Conservation (phyloP, 2,329 filamentous ascomycete species). For the Arachnopeziza araneosa region DNA sequence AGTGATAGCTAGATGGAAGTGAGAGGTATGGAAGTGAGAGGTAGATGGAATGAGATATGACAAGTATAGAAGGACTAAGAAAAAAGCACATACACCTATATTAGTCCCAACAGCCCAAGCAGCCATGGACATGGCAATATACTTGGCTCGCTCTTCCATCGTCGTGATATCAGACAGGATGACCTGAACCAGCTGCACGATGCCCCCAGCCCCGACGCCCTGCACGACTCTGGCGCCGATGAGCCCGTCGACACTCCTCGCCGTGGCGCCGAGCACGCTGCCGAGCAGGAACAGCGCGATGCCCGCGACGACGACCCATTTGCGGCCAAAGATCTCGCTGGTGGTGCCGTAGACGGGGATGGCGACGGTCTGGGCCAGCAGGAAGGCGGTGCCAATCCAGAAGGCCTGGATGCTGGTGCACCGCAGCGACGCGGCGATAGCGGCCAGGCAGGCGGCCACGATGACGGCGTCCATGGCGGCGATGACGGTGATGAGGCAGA, state of each 20-base stretch:
- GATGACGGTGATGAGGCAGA: constrained; percentile 10
- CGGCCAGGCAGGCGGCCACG: constrained; percentile 12
- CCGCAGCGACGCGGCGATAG: constrained; percentile 11
- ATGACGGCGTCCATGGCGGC: constrained; percentile 16
- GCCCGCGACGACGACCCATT: constrained; percentile 12
- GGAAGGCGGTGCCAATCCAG: constrained; percentile 15
- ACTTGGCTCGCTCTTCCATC: constrained; percentile 40
- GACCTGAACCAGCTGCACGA: constrained; percentile 40
- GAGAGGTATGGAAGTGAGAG: too few species aligned
- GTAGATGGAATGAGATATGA: too few species aligned
- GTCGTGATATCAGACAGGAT: constrained; percentile 46
- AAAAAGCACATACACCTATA: constrained; percentile 3
- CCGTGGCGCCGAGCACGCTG: constrained; percentile 13
- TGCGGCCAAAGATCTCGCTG: constrained; percentile 7
- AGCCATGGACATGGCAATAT: constrained; percentile 29
- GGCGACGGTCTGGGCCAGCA: constrained; percentile 13
- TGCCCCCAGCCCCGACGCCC: constrained; percentile 44
- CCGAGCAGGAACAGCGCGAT: constrained; percentile 10
- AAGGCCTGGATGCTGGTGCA: constrained; percentile 13
- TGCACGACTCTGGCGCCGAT: constrained; percentile 15
- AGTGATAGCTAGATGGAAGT: too few species aligned
- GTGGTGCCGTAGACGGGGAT: constrained; percentile 12
- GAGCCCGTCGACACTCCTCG: constrained; percentile 14
- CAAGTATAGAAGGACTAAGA: background rate
- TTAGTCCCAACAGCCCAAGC: constrained; percentile 20